Base-by-base conservation (phyloP, 78 protist species). In the Paratrimastix pyriformis region DNA sequence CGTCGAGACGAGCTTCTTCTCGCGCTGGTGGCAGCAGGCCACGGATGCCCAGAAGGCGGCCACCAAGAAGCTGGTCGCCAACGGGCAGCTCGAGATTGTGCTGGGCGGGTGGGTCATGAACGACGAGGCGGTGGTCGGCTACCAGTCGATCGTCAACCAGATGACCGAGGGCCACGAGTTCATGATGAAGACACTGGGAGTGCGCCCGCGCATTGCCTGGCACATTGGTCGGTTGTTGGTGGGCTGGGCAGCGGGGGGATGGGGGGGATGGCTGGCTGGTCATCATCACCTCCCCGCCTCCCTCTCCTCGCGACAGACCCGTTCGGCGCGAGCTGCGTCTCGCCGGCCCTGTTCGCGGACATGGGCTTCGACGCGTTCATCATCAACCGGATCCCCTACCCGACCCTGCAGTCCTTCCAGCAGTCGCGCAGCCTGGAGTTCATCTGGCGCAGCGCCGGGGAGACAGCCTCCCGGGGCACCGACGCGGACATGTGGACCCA, bases 371-470 rank as follows among this genome's bases (percentile, higher is more conserved):
- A 83, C 6, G 81, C 66, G 40, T 3, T 81, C 62, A 76, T 85
- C 68, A 74, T 82, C 33, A 82, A 83, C 59, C 62, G 94, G 45
- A 83, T 84, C 29, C 58, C 48, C 71, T 60, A 65, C 33, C 5
- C 3, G 3, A 32, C 37, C 15, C 68, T 60, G 65, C n/a, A 4
- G 15, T 0, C 2, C 37, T 32, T 52, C 30, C 58, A 69, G 45
- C 4, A 2, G 13, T 4, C 38, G 35, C 43, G 38, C 30, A 37
- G 80, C 50, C 33, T 86, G 80, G 91, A 90, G 44, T 90, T 86
- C 46, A 13, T 85, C 45, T 90, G 94, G 94, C 57, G 66, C 73
- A n/a, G n/a, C n/a, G n/a, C n/a, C n/a, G n/a, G n/a, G n/a, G 74
- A 77, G 30, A 40, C 83, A 18, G 26, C 80, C 18, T 33, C 74